Evolutionary conservation across 176 grass and related monocot genomes (phyloP).

Genomic region (Oryza glumipatula): DNA sequence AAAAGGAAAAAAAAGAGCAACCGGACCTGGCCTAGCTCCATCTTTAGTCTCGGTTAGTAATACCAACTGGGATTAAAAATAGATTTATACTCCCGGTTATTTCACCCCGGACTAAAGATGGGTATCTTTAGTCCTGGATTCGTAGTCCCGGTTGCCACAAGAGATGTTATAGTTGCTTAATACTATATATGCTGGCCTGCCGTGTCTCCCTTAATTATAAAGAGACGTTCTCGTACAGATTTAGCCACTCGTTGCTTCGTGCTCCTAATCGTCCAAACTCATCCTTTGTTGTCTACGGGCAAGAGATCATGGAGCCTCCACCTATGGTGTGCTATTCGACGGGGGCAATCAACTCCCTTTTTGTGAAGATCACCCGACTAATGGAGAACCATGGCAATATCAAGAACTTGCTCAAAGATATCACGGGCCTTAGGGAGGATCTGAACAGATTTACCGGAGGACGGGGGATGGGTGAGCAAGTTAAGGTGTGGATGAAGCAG

Average conservation of each 20-base stretch:
- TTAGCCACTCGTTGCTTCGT: no score
- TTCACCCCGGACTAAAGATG: no score
- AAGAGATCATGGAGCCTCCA: slow-evolving; percentile 8
- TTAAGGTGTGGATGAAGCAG: slow-evolving; percentile 27
- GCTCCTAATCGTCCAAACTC: neutral
- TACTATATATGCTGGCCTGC: no score
- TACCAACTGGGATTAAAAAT: no score
- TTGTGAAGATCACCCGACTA: slow-evolving; percentile 3
- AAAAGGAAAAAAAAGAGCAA: no score
- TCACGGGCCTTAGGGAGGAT: neutral
- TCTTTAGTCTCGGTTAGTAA: no score
- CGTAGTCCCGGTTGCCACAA: no score
- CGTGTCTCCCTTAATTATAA: neutral
- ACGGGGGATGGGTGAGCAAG: neutral
- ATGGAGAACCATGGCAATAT: neutral
- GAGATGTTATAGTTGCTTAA: no score
- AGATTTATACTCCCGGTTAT: no score
- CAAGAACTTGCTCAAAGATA: neutral
- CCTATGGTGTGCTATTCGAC: slow-evolving; percentile 30
- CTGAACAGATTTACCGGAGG: neutral
- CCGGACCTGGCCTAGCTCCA: no score
- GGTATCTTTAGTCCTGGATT: no score
- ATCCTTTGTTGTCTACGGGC: neutral
- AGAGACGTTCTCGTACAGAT: neutral
- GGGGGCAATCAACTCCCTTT: slow-evolving; percentile 29